Conservation (phyloP, 176 grass and related monocot genomes). For the Musa itinerans region DNA sequence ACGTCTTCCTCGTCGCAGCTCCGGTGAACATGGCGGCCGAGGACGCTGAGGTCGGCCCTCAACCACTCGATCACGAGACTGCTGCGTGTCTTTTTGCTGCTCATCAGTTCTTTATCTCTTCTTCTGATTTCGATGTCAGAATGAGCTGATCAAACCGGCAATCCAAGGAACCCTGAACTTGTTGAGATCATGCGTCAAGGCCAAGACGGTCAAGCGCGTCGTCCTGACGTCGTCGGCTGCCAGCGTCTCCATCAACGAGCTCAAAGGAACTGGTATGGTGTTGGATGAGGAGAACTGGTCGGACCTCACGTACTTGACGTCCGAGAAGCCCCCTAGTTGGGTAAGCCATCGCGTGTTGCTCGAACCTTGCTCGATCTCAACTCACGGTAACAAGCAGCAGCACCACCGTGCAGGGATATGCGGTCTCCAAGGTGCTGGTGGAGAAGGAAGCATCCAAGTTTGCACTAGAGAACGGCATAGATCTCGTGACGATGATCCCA, state of each 20-base stretch:
- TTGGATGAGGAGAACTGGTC: slow-evolving; percentile 62
- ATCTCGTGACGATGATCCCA: slow-evolving; percentile 44
- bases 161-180: slow-evolving; percentile 50
- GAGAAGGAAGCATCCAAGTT: slow-evolving; percentile 54
- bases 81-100: too few species aligned
- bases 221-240: slow-evolving; percentile 62
- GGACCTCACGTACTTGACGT: slow-evolving; percentile 36
- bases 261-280: slow-evolving; percentile 34
- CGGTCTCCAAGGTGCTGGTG: slow-evolving; percentile 32
- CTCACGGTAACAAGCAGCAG: too few species aligned
- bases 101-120: background rate
- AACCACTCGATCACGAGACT: too few species aligned
- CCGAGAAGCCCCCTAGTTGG: slow-evolving; percentile 27
- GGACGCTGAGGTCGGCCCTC: slow-evolving; percentile 38
- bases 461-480: slow-evolving; percentile 41
- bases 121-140: slow-evolving; percentile 22
- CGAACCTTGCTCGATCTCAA: too few species aligned
- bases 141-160: slow-evolving; percentile 38
- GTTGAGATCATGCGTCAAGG: slow-evolving; percentile 50
- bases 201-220: slow-evolving; percentile 53
- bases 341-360: slow-evolving; percentile 7
- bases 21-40: slow-evolving; percentile 34
- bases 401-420: slow-evolving; percentile 41
- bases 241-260: slow-evolving; percentile 27
- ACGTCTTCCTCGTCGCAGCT: slow-evolving; percentile 54